These are phyloP conservation scores for Nicotiana paniculata DNA, from an alignment of 257 asterid species.

Conservation along the genomic window DNA sequence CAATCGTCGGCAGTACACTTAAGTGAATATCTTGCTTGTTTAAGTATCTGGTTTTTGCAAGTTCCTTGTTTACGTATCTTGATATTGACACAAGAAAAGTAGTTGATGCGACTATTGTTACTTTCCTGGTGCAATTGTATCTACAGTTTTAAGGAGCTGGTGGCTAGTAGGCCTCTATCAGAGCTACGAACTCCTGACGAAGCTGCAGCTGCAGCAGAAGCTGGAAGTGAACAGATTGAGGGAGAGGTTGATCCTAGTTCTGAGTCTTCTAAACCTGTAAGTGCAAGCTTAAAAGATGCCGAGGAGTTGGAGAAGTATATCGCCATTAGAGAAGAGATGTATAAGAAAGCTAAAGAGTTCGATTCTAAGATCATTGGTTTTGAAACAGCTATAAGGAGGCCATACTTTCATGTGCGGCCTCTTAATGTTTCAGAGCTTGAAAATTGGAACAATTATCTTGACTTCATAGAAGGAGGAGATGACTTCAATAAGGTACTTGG, in stretches of 20 bases:
- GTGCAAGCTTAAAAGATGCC: conserved; percentile 77
- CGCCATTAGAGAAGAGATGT: conserved; percentile 79
- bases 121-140: conserved; percentile 8
- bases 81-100: not conserved
- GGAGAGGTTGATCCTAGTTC: conserved; percentile 56
- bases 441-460: conserved; percentile 93
- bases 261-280: conserved; percentile 52
- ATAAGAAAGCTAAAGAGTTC: conserved; percentile 83
- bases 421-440: conserved; percentile 87
- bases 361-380: conserved; percentile 89
- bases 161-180: conserved; percentile 82
- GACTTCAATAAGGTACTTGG: conserved; percentile 87
- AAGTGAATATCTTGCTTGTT: not conserved
- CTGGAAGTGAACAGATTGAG: conserved; percentile 47
- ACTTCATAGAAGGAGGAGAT: conserved; percentile 72
- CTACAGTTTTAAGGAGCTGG: conserved; percentile 87
- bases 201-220: conserved; percentile 54
- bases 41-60: not conserved
- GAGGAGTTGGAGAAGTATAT: conserved; percentile 98
- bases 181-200: conserved; percentile 83
- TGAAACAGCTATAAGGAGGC: conserved; percentile 95
- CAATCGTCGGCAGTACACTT: not conserved
- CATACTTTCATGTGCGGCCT: conserved; percentile 95
- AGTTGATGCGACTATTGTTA: not conserved
- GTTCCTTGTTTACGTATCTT: not conserved